These are phyloP conservation scores for Aulographum hederae DNA, from an alignment of 2,329 filamentous ascomycete genomes.

Conservation along the genomic window DNA sequence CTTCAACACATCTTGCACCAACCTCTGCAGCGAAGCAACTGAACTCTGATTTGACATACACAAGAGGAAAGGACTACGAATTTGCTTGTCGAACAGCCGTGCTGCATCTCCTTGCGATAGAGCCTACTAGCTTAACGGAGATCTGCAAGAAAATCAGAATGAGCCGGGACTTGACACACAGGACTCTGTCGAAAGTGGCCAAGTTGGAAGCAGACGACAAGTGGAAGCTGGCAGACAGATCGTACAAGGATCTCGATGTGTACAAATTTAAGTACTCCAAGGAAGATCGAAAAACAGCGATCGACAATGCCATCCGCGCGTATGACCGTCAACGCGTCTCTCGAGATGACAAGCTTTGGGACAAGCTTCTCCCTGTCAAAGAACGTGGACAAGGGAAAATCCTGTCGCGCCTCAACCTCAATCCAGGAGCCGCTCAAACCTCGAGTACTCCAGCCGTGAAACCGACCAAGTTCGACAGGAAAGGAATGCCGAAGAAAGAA, in stretches of 20 bases:
- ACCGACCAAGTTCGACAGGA: slow-evolving; percentile 6
- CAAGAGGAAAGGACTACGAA: no score
- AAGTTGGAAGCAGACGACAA: slow-evolving; percentile 12
- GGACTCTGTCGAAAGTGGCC: slow-evolving; percentile 33
- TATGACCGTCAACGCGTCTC: slow-evolving; percentile 43
- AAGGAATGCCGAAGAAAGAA: slow-evolving; percentile 21
- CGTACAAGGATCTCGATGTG: slow-evolving; percentile 42
- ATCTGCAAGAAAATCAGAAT: slow-evolving; percentile 2
- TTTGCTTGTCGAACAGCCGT: slow-evolving; percentile 1
- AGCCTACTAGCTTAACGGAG: background rate
- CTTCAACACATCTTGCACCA: slow-evolving; percentile 2
- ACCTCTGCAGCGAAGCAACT: background rate
- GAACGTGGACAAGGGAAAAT: slow-evolving; percentile 44
- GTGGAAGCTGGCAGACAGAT: slow-evolving; percentile 37
- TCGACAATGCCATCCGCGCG: slow-evolving; percentile 43
- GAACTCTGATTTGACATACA: no score
- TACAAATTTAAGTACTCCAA: slow-evolving; percentile 40
- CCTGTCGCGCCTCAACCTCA: slow-evolving; percentile 39
- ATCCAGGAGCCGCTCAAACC: slow-evolving; percentile 10
- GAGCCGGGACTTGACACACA: slow-evolving; percentile 20
- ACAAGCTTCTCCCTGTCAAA: slow-evolving; percentile 38
- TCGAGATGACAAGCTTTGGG: slow-evolving; percentile 43
- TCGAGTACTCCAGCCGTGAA: slow-evolving; percentile 3
- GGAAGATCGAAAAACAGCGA: slow-evolving; percentile 38
- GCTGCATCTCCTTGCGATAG: slow-evolving; percentile 5